Base-by-base conservation (phyloP, 352 stramenopile species). In the Peronospora destructor region DNA sequence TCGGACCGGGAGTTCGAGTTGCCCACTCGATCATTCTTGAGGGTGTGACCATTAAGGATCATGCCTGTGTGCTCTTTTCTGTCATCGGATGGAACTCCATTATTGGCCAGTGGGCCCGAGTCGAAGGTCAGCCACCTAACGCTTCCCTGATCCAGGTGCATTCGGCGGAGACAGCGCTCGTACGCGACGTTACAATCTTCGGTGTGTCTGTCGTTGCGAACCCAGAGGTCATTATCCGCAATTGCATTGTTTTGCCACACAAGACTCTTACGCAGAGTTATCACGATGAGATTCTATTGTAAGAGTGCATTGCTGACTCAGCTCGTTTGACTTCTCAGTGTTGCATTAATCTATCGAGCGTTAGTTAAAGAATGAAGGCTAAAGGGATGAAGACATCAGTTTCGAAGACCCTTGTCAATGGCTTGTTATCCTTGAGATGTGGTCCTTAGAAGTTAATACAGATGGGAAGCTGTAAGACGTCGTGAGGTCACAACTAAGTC, bases 11-110 rank as follows among this genome's bases (percentile, higher is more conserved):
- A 25, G 84, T 77, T 23, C 78, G 84, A 34, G 76, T 94, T 25
- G 84, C 84, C 10, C 84, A 94, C 43, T 91, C 84, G 25, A 94
- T 94, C 56, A 86, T 94, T 59, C 68, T 94, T 39, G 84, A 91
- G 45, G 84, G 84, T 21, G 81, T 87, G 38, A 93, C 79, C 16
- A 90, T 94, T 54, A 90, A 91, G 59, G 82, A 93, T 52, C 82
- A 92, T 37, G 84, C 84, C 2, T 94, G 84, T 45, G 79, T 94
- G 45, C 49, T 94, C 40, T 94, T 94, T 39, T 63, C 76, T 16
- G 77, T 94, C 65, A 91, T 94, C 36, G 84, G 84, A 0, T 94
- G 84, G 84, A 94, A 94, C 47, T 93, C 81, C 9, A 93, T 87
- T 45, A 71, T 94, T 25, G 84, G 84, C 0, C 81, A 94, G 59